Evolutionary conservation across 306 rosid species (phyloP), one percentile per base, ranked within the genome.

Genomic region (Quercus aquifolioides): DNA sequence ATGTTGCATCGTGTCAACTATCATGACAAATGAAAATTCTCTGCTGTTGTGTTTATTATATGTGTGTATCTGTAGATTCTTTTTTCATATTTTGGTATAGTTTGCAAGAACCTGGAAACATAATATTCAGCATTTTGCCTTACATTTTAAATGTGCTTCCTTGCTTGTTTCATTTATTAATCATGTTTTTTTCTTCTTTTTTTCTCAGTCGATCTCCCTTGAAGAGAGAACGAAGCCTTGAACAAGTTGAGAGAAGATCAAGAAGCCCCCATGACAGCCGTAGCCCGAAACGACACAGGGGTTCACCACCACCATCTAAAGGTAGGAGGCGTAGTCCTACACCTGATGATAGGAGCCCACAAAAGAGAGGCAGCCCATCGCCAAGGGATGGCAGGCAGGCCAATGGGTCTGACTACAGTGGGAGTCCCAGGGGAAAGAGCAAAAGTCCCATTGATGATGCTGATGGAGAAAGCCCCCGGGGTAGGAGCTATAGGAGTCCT

Each of bases 341-440:
- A 8, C 87, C 87, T 0, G 85, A 88, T 46, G 84, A 82, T 25
- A 83, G 86, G 71, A 85, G 89, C 83, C 89, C 89, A 6, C 82
- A 19, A 21, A 86, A 65, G 65, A 75, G 77, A 35, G 84, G 79
- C 17, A 85, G 89, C 71, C 77, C 56, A 25, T 85, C 89, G 23
- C 87, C 77, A 5, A 83, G 74, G 49, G 84, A 81, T 41, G 76
- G 79, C 52, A 75, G 83, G 58, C 58, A 21, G 74, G 57, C 74
- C 57, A 70, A 46, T 46, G 58, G 35, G 46, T 81, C 80, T 33
- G 83, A 81, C 55, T 74, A 81, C 69, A 81, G 83, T 18, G 82
- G 70, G 65, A 84, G 88, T 65, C 87, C 89, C 4, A 84, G 82
- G 72, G 82, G 80, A 62, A 88, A 60, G 85, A 83, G 91, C 79